These are phyloP conservation scores for Saccharomycopsis sp. DNA, from an alignment of 805 yeast genomes.

Conservation along the genomic window DNA sequence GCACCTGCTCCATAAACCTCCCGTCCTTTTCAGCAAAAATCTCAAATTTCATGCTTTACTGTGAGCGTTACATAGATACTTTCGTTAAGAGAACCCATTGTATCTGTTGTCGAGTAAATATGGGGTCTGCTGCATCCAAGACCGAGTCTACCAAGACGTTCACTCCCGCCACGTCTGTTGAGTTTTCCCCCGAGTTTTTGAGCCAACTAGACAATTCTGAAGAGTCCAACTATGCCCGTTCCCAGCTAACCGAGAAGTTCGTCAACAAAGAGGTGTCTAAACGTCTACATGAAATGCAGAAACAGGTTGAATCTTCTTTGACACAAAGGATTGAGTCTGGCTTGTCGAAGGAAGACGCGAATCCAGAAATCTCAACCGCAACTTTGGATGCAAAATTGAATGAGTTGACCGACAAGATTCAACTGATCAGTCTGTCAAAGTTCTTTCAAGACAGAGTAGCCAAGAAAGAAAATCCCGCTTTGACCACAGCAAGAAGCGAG, in stretches of 20 bases:
- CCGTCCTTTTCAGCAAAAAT: no score
- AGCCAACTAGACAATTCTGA: constrained; percentile 51
- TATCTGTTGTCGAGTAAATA: no score
- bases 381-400: constrained; percentile 35
- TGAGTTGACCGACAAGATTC: constrained; percentile 29
- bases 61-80: no score
- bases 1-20: no score
- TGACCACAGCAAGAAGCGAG: constrained; percentile 38
- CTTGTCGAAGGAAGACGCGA: constrained; percentile 30
- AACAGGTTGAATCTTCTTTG: constrained; percentile 42
- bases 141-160: constrained; percentile 55
- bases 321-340: constrained; percentile 40
- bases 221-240: constrained; percentile 61
- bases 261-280: constrained; percentile 56
- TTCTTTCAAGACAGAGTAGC: constrained; percentile 20
- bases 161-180: constrained; percentile 58
- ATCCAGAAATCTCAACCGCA: constrained; percentile 26
- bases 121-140: constrained; percentile 56
- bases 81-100: no score
- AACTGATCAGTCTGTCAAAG: constrained; percentile 26
- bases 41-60: no score
- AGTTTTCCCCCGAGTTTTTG: constrained; percentile 55
- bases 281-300: constrained; percentile 46
- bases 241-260: constrained; percentile 57
- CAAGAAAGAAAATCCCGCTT: constrained; percentile 30